phyloP scores from a whole-genome alignment of 768 basidiomycete species.

The Leccinum disarticulatum region DNA sequence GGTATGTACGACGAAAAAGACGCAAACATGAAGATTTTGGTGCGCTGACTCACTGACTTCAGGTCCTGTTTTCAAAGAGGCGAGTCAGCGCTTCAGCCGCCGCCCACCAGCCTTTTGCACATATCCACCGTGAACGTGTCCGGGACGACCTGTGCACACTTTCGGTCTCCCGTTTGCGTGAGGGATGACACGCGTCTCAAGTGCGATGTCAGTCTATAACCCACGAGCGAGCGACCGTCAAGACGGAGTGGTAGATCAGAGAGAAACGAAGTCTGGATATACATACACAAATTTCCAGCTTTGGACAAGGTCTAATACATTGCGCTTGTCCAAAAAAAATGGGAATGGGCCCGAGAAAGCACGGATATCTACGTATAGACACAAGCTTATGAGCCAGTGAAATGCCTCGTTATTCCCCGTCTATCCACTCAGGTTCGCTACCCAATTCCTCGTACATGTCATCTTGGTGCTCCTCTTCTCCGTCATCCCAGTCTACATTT shows the following conservation, averaged over 20 bases:
- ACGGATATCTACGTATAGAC: too few species aligned
- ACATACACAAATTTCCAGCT: conserved; percentile 62
- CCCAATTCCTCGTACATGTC: background rate
- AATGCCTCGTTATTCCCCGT: background rate
- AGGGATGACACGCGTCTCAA: conserved; percentile 83
- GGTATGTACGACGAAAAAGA: conserved; percentile 48
- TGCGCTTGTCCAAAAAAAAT: too few species aligned
- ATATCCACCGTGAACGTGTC: conserved; percentile 57
- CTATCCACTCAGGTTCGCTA: background rate
- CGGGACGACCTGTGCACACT: conserved; percentile 65
- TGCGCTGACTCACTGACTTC: too few species aligned
- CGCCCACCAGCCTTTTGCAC: conserved; percentile 75
- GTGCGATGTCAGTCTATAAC: conserved; percentile 62
- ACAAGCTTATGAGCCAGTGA: too few species aligned
- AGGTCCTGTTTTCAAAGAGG: too few species aligned
- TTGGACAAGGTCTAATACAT: conserved; percentile 50
- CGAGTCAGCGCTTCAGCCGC: conserved; percentile 30
- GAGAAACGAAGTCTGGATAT: conserved; percentile 65
- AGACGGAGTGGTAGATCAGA: conserved; percentile 62
- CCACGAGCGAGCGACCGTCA: conserved; percentile 69
- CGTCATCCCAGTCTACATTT: background rate
- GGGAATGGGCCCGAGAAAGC: too few species aligned
- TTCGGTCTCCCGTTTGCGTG: conserved; percentile 84
- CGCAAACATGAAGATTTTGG: conserved; percentile 44
- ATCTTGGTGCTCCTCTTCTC: background rate